Base-by-base conservation (phyloP, 2,329 filamentous ascomycete genomes). In the Phyllosticta paracitricarpa region DNA sequence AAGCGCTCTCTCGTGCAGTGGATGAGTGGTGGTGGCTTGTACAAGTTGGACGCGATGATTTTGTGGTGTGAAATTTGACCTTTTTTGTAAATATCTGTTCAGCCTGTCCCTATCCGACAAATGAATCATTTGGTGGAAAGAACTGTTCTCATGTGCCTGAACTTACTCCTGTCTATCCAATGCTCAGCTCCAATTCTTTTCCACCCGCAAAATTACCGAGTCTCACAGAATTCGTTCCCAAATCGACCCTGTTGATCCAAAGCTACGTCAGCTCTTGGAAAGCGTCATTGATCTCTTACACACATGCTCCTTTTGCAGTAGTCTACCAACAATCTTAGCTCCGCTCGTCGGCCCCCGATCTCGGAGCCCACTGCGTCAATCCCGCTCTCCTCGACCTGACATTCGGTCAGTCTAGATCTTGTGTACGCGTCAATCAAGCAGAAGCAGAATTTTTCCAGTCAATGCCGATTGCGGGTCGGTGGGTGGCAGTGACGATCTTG, bases 1-100 rank as follows among this genome's bases (percentile, higher is more conserved):
- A 70, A 59, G 56, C 48, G 28, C 40, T 5, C 6, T 4, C 6
- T 4, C 40, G n/a, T 40, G 17, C 17, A 5, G 7, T n/a, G 40
- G 17, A n/a, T 2, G 4, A 17, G n/a, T 48, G 40, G 14, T 48
- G 40, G 14, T n/a, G 14, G 6, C 7, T 7, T 48, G 40, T 4
- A 48, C 14, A 17, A 48, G 40, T 14, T n/a, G 40, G 40, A 48
- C 40, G 12, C 40, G 40, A n/a, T 5, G n/a, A n/a, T n/a, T 14
- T 7, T 48, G 40, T n/a, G 40, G 12, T n/a, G 12, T n/a, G 14
- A 5, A 19, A 17, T 7, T 48, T 17, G 14, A 48, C 12, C 14
- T 48, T 48, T 4, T 48, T 40, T 48, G 28, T 30, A 30, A 8
- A 30, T 30, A 30, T 30, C 6, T 30, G 6, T 8, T 30, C 28